A percentile compares a stretch with the other conserved stretches of the same genome.
phyloP scores from a whole-genome alignment of 306 rosid genomes.

The Gleditsia sinensis region DNA sequence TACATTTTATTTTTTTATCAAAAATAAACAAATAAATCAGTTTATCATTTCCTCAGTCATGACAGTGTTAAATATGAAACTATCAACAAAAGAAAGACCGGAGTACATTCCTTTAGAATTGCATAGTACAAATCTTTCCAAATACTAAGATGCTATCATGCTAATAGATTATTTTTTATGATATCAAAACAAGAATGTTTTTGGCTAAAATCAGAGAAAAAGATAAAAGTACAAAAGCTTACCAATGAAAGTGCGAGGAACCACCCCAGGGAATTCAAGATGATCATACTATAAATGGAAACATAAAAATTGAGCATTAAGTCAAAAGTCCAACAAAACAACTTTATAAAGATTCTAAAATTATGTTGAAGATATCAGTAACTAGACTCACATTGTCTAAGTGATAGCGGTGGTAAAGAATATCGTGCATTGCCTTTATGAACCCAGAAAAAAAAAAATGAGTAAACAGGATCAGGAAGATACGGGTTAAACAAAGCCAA shows the following conservation, averaged over 20 bases:
- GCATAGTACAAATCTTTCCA: background rate
- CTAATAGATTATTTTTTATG: background rate
- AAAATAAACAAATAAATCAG: background rate
- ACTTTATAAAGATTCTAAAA: constrained; percentile 16
- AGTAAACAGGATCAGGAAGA: constrained; percentile 17
- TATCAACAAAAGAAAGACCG: background rate
- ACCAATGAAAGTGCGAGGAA: constrained; percentile 92
- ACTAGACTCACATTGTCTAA: constrained; percentile 61
- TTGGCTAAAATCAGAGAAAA: background rate
- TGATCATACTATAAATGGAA: constrained; percentile 74
- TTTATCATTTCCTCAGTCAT: background rate
- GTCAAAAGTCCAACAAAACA: constrained; percentile 5
- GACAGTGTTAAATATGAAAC: constrained; percentile 8
- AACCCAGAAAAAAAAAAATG: background rate
- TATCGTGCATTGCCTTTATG: constrained; percentile 79
- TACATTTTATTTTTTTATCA: too few species aligned
- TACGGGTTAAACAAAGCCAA: background rate
- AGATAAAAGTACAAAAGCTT: constrained; percentile 25
- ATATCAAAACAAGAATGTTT: background rate
- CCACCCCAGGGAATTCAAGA: constrained; percentile 90
- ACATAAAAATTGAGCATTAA: constrained; percentile 14
- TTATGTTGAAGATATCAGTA: background rate
- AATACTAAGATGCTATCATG: background rate
- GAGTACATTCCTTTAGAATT: background rate
- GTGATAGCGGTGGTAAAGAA: constrained; percentile 68